These are phyloP conservation scores for Tuber melanosporum DNA, from an alignment of 495 filamentous ascomycete genomes.

Conservation along the genomic window DNA sequence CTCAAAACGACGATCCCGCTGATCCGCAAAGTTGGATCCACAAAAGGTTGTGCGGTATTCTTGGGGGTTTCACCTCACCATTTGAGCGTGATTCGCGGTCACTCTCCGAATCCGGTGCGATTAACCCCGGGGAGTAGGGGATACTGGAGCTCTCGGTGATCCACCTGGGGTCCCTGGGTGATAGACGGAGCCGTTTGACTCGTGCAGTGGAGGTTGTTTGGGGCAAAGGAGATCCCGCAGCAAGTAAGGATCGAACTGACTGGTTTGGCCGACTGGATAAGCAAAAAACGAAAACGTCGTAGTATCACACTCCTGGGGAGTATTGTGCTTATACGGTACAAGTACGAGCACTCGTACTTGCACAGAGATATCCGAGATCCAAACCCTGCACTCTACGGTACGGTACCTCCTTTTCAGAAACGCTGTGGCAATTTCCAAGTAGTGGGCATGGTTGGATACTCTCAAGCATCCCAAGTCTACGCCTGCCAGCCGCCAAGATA, in stretches of 20 bases:
- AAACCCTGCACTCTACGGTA: background rate
- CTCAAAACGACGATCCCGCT: background rate
- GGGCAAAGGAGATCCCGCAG: background rate
- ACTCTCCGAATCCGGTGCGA: background rate
- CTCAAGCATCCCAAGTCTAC: background rate
- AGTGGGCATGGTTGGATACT: background rate
- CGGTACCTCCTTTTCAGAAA: background rate
- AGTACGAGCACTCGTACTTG: no score
- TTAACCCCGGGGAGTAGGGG: background rate
- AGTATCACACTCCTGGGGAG: background rate
- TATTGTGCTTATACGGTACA: background rate
- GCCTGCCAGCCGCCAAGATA: background rate
- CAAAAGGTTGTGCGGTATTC: background rate
- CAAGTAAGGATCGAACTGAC: background rate
- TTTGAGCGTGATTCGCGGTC: background rate
- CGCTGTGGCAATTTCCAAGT: background rate
- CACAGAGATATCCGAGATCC: background rate
- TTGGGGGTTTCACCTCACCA: background rate
- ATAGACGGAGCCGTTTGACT: background rate
- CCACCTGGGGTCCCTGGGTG: background rate
- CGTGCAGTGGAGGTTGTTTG: background rate
- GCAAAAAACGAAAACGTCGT: background rate
- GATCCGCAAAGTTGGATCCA: background rate
- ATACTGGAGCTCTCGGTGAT: background rate
- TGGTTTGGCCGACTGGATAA: background rate